phyloP scores from a whole-genome alignment of 2,329 filamentous ascomycete species.

The Geosmithia morbida region DNA sequence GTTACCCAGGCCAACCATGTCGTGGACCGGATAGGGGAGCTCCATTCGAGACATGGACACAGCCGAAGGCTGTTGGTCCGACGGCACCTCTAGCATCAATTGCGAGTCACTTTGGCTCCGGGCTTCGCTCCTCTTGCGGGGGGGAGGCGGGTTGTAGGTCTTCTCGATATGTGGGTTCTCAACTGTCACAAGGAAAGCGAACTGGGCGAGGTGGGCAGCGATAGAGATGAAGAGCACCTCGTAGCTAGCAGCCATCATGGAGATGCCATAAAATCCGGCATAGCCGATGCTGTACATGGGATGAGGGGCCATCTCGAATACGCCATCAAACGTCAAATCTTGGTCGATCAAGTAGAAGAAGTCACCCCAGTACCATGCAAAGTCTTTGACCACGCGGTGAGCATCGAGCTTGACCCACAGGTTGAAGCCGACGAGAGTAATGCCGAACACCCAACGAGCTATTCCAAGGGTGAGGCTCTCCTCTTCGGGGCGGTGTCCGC shows the following conservation, averaged over 20 bases:
- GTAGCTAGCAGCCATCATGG: constrained; percentile 95
- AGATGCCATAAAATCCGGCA: constrained; percentile 95
- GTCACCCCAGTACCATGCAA: constrained; percentile 99
- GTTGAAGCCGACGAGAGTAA: constrained; percentile 79
- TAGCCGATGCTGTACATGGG: constrained; percentile 99
- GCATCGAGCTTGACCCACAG: constrained; percentile 98
- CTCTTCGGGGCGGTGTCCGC: constrained; percentile 57
- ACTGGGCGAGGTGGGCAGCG: constrained; percentile 83
- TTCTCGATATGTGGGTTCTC: constrained; percentile 98
- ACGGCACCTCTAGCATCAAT: constrained; percentile 10
- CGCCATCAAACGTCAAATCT: constrained; percentile 92
- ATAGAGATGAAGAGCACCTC: constrained; percentile 96
- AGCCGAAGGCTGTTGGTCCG: constrained; percentile 10
- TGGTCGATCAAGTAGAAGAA: constrained; percentile 99
- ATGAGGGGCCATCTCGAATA: constrained; percentile 97
- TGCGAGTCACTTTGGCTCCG: constrained; percentile 14
- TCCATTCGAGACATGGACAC: constrained; percentile 11
- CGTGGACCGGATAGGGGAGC: constrained; percentile 57
- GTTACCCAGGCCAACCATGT: constrained; percentile 69
- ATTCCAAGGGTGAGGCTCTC: constrained; percentile 57
- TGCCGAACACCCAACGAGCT: constrained; percentile 65
- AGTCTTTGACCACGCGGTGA: constrained; percentile 95
- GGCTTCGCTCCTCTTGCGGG: constrained; percentile 41
- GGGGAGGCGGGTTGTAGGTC: constrained; percentile 83
- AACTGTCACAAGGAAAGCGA: constrained; percentile 79